Conservation (phyloP, 345 rosid species). For the Nasturtium officinale region DNA sequence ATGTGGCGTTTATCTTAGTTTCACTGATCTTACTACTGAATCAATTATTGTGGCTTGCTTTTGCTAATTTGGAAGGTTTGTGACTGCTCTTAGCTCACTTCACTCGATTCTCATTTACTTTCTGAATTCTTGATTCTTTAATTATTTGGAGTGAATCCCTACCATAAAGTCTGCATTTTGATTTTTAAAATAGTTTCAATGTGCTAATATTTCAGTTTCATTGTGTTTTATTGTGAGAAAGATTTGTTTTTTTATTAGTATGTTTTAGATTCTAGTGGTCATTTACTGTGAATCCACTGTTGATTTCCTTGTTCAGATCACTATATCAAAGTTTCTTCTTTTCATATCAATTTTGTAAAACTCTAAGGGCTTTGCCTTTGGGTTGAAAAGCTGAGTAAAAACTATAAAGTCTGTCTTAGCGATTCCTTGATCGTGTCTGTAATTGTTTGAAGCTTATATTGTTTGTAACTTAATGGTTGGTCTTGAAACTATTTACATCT, state of each 20-base stretch:
- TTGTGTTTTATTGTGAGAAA: background rate
- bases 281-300: slow-evolving; percentile 28
- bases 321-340: slow-evolving; percentile 24
- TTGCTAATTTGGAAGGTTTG: slow-evolving; percentile 46
- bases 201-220: background rate
- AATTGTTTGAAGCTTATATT: background rate
- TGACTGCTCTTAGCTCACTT: background rate
- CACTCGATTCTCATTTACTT: background rate
- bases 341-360: background rate
- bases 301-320: slow-evolving; percentile 12
- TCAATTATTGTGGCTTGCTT: slow-evolving; percentile 33
- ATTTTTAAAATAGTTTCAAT: background rate
- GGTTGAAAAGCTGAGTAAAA: background rate
- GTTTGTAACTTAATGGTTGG: background rate
- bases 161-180: slow-evolving; percentile 20
- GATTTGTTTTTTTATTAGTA: background rate
- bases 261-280: slow-evolving; percentile 10
- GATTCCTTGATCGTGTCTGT: slow-evolving; percentile 15
- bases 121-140: background rate
- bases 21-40: slow-evolving; percentile 26
- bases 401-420: background rate
- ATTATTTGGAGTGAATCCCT: background rate
- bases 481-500: background rate
- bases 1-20: background rate
- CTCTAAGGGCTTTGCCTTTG: background rate